Base-by-base conservation (phyloP, 2,329 filamentous ascomycete species). In the Aspergillus sp. region DNA sequence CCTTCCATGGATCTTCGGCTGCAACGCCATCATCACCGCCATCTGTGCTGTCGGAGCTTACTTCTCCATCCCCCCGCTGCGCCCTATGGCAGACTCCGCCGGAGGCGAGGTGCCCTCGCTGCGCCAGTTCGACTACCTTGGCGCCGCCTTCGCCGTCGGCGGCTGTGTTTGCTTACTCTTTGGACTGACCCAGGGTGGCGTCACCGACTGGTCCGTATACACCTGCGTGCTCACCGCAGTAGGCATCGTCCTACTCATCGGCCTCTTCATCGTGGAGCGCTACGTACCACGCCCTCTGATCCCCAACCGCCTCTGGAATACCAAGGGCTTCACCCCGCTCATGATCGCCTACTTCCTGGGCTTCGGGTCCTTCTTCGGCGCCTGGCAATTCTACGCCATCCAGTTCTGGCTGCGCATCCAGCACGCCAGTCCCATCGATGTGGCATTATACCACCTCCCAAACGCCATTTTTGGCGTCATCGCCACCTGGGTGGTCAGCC, bases 131-230 rank as follows among this genome's bases (percentile, higher is more conserved):
- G 71, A 73, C 47, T 78, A 73, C 19, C 66, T 79, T 5, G 83
- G 83, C 10, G 78, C 78, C 5, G 60, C 75, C 3, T 73, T 78
- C 3, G 84, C 83, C 5, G 77, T 85, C 5, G 73, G 75, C 3
- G 81, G 78, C 6, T 76, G 85, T 58, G 77, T 85, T 2, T 76
- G 84, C n/a, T 76, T 86, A 64, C 84, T 86, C 58, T 82, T 86
- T 54, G 82, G 83, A 0, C 82, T 83, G 73, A 86, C 85, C 41
- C 81, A 84, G 66, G 81, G 80, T 2, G 77, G 80, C 0, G 75
- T 80, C 1, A 79, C 80, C 4, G 77, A 79, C 0, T 84, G 83
- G 83, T 64, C 76, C 3, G 71, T 80, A 0, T 84, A 84, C 66
- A 78, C 82, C 13, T 81, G 79, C 62, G 73, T 77, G 1, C 64